Percentiles rank a stretch among this genome's conserved stretches.
Evolutionary conservation across 2,329 filamentous ascomycete species (phyloP).

Genomic region (Ophiostoma ulmi): DNA sequence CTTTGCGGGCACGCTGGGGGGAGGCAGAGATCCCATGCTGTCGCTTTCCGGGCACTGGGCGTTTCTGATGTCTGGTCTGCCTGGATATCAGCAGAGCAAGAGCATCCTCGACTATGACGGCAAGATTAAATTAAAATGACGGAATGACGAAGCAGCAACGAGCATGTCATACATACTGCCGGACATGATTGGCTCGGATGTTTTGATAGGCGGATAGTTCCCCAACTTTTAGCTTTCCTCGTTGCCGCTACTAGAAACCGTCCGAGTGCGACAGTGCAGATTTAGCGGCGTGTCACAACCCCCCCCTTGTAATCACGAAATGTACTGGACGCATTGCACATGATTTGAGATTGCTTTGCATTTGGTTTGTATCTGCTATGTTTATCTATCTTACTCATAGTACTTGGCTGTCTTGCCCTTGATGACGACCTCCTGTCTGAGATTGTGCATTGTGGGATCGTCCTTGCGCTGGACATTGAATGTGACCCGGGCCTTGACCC

Average conservation of each 20-base stretch:
- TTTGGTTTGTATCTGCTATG: not conserved
- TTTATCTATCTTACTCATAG: conserved; percentile 15
- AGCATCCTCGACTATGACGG: not conserved
- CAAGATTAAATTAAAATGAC: not conserved
- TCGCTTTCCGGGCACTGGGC: not conserved
- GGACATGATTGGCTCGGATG: conserved; percentile 16
- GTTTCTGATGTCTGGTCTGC: not conserved
- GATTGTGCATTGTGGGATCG: not conserved
- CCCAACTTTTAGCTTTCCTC: not conserved
- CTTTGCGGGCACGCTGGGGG: not conserved
- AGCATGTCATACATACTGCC: not conserved
- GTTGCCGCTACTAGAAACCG: conserved; percentile 9
- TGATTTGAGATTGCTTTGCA: not conserved
- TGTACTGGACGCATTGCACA: not conserved
- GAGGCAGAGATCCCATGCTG: conserved; percentile 18
- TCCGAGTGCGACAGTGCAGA: conserved; percentile 16
- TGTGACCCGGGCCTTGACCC: conserved; percentile 23
- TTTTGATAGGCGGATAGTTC: conserved; percentile 7
- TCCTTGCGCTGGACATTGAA: conserved; percentile 11
- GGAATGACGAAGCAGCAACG: conserved; percentile 1
- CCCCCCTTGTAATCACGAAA: not conserved
- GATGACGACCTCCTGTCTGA: conserved; percentile 18
- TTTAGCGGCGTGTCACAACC: conserved; percentile 6
- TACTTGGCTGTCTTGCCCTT: conserved; percentile 23
- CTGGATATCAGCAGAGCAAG: not conserved